phyloP scores from a whole-genome alignment of 1,284 basidiomycete genomes.

The Vanrija sp. region DNA sequence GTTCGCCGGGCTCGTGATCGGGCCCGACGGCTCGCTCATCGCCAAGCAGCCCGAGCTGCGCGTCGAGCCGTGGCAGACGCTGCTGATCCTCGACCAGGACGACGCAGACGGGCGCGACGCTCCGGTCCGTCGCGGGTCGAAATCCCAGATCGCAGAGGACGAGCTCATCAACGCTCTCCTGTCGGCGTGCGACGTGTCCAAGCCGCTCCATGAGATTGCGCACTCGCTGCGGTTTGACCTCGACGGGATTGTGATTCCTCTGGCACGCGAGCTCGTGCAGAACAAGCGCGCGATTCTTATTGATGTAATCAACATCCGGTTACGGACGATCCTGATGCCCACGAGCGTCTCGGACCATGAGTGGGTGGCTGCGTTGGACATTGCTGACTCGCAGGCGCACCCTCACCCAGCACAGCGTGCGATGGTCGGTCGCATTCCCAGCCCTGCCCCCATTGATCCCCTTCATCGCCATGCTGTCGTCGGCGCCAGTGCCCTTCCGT shows the following conservation, averaged over 20 bases:
- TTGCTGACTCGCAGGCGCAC: slow-evolving; percentile 51
- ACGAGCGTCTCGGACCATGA: slow-evolving; percentile 63
- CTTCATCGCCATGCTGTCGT: slow-evolving; percentile 68
- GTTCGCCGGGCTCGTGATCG: slow-evolving; percentile 3
- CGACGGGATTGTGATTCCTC: slow-evolving; percentile 77
- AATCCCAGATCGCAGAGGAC: slow-evolving; percentile 49
- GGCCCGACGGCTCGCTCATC: slow-evolving; percentile 10
- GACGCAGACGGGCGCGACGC: slow-evolving; percentile 1
- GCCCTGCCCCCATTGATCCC: slow-evolving; percentile 67
- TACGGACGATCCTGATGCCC: slow-evolving; percentile 78
- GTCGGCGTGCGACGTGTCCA: slow-evolving; percentile 58
- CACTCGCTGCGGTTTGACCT: slow-evolving; percentile 79
- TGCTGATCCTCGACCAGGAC: slow-evolving; percentile 61
- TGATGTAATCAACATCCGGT: slow-evolving; percentile 72
- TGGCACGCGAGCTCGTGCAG: slow-evolving; percentile 83
- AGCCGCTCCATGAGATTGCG: slow-evolving; percentile 72
- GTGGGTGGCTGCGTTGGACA: slow-evolving; percentile 52
- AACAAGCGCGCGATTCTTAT: slow-evolving; percentile 85
- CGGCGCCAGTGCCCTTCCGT: slow-evolving; percentile 62
- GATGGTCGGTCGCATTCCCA: slow-evolving; percentile 67
- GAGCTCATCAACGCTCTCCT: slow-evolving; percentile 61
- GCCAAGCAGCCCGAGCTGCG: slow-evolving; percentile 22
- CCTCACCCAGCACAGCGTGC: slow-evolving; percentile 52
- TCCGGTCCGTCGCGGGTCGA: slow-evolving; percentile 1
- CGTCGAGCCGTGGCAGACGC: slow-evolving; percentile 86